Conservation (phyloP, 2,329 filamentous ascomycete genomes). For the Apiospora sp. region DNA sequence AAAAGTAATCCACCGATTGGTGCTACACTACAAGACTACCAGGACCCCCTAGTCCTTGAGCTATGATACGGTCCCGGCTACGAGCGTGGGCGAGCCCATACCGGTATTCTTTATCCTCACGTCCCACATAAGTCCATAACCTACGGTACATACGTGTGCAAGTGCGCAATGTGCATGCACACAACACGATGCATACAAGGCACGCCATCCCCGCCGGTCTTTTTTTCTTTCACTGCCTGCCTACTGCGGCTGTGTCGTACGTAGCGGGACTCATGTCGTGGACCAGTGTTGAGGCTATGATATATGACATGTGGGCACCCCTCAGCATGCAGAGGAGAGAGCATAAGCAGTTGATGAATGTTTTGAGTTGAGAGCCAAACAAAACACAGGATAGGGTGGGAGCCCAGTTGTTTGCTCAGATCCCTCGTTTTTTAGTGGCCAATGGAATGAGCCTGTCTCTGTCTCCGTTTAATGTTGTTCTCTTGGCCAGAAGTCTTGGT, state of each 20-base stretch:
- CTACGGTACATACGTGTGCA: neutral
- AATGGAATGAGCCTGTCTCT: slow-evolving; percentile 16
- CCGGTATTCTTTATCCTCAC: slow-evolving; percentile 10
- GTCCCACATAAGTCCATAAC: neutral
- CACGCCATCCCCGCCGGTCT: neutral
- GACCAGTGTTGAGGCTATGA: neutral
- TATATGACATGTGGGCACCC: slow-evolving; percentile 11
- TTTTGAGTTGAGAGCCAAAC: slow-evolving; percentile 14
- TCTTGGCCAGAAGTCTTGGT: slow-evolving; percentile 14
- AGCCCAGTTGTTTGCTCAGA: slow-evolving; percentile 22
- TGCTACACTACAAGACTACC: neutral
- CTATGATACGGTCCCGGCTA: slow-evolving; percentile 9
- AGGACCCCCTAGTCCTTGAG: neutral
- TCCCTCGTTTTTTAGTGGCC: slow-evolving; percentile 21
- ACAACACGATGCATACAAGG: neutral
- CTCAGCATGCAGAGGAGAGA: neutral
- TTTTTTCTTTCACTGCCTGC: neutral
- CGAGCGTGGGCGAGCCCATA: neutral
- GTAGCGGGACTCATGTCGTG: slow-evolving; percentile 1
- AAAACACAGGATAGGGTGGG: slow-evolving; percentile 1
- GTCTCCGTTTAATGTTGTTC: slow-evolving; percentile 21
- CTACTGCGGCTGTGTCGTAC: slow-evolving; percentile 16
- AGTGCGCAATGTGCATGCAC: neutral
- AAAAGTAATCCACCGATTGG: slow-evolving; percentile 21
- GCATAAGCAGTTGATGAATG: neutral